Evolutionary conservation across 495 filamentous ascomycete species (phyloP).

Genomic region (Rostrohypoxylon terebratum): DNA sequence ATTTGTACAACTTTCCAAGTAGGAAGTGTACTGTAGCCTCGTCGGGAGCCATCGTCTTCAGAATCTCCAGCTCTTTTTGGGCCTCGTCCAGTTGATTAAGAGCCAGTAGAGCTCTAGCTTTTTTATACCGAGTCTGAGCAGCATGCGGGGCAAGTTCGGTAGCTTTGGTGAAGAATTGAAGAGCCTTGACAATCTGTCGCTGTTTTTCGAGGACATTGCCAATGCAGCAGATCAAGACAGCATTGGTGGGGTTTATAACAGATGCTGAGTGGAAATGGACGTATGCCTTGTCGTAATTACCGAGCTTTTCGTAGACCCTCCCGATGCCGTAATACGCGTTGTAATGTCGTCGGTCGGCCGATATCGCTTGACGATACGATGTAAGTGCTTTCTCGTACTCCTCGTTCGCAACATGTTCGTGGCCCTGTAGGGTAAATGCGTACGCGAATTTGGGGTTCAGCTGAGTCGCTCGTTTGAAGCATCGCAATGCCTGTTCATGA

Average conservation of each 20-base stretch:
- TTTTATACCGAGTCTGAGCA: conserved; percentile 86
- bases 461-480: conserved; percentile 94
- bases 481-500: conserved; percentile 92
- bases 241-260: conserved; percentile 89
- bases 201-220: conserved; percentile 89
- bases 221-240: conserved; percentile 89
- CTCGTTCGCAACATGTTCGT: conserved; percentile 96
- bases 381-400: conserved; percentile 94
- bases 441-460: conserved; percentile 92
- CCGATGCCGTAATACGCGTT: conserved; percentile 98
- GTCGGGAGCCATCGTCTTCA: conserved; percentile 92
- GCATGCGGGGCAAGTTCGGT: conserved; percentile 83
- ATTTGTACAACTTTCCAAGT: conserved; percentile 88
- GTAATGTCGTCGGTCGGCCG: conserved; percentile 89
- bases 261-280: conserved; percentile 89
- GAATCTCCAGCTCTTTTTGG: conserved; percentile 78
- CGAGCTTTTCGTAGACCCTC: conserved; percentile 91
- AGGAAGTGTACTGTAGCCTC: conserved; percentile 96
- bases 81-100: conserved; percentile 78
- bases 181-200: conserved; percentile 79
- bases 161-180: conserved; percentile 82
- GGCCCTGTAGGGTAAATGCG: conserved; percentile 93
- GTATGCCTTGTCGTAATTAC: conserved; percentile 89
- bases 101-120: conserved; percentile 86
- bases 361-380: conserved; percentile 83